Base-by-base conservation (phyloP, 176 grass and related monocot species). In the Alopecurus myosuroides region DNA sequence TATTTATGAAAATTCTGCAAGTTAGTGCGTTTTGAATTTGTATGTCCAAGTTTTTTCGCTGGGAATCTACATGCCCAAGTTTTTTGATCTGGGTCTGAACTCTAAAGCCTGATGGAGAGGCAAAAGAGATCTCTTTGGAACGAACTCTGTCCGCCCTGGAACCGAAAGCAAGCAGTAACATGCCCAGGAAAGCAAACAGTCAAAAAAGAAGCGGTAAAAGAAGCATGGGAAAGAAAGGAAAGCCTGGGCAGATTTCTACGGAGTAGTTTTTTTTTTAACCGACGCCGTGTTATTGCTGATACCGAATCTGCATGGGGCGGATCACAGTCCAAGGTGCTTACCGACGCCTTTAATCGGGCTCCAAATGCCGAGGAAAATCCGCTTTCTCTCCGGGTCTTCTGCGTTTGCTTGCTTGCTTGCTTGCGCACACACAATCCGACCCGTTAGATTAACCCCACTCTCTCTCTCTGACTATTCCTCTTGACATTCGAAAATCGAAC, bases 311-410 rank as follows among this genome's bases (percentile, higher is more conserved):
- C 20, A 40, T 71, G 40, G 78, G 70, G 14, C 78, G 61, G 37
- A 82, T 77, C 52, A 41, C 18, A 50, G 81, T 82, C 41, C 88
- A 77, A 80, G 49, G 39, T 73, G 84, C 74, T 57, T 68, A 60
- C 75, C 30, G 19, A 9, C 35, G 17, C 68, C 89, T 94, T 94
- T 92, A 89, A 94, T 83, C 87, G 69, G 80, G 87, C 89, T 92
- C 79, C 88, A 60, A 56, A 45, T 81, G 88, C 82, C 84, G 93
- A 95, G 82, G 63, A 86, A 88, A 90, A 90, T 79, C 83, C 70
- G 75, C 85, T 84, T 92, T 92, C 48, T 37, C 69, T 55, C 31
- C 70, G 39, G 85, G 70, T 86, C 78, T 86, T 46, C 36, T 68
- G 75, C 83, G 29, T 78, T 25, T 13, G 8, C 77, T 0, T 7